Evolutionary conservation across 345 rosid species (phyloP).

Genomic region (Citrus sinensis): DVS_A1.0 CM039168.1:29284001-29284500

Average conservation of each 20-base stretch:
- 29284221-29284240: not conserved
- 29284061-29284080: constrained; percentile 92
- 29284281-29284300: not conserved
- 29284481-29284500: not conserved
- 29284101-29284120: constrained; percentile 95
- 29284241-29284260: not conserved
- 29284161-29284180: constrained; percentile 10
- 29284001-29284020: constrained; percentile 75
- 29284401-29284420: constrained; percentile 66
- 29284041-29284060: constrained; percentile 91
- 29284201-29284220: not conserved
- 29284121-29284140: constrained; percentile 99
- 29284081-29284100: constrained; percentile 86
- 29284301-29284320: not conserved
- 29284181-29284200: not conserved
- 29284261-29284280: not conserved
- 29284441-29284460: constrained; percentile 61
- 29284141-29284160: constrained; percentile 54
- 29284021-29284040: constrained; percentile 96
- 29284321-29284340: constrained; percentile 4
- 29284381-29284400: constrained; percentile 71
- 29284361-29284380: constrained; percentile 92
- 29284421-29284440: constrained; percentile 81
- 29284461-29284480: constrained; percentile 15
- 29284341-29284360: constrained; percentile 74